Conservation (phyloP, 768 basidiomycete genomes). For the Mycena latifolia region DNA sequence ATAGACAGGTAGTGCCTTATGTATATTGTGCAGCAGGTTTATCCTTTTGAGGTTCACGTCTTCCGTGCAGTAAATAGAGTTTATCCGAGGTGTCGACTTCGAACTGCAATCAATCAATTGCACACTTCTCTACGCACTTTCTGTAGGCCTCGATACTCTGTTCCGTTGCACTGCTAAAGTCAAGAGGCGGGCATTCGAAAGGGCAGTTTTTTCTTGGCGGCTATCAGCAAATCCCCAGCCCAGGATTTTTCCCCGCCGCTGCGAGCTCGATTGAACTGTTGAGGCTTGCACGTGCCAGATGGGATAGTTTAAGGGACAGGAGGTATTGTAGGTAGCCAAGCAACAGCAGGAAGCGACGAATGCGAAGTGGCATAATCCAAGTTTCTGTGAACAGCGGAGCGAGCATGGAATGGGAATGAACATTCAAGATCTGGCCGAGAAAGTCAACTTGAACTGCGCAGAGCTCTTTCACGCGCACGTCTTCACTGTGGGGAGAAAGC, state of each 20-base stretch:
- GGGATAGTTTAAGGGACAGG: not conserved
- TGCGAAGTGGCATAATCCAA: no score
- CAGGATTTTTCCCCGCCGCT: not conserved
- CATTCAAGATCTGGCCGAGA: no score
- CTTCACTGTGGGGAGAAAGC: no score
- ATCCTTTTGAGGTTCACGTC: conserved; percentile 1
- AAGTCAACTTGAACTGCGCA: no score
- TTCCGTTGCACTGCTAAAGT: not conserved
- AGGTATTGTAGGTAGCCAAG: not conserved
- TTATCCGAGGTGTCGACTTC: not conserved
- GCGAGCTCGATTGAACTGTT: not conserved
- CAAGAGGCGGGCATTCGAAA: not conserved
- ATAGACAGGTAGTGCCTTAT: conserved; percentile 9
- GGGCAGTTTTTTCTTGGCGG: not conserved
- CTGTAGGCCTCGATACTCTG: not conserved
- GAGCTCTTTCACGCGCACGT: no score
- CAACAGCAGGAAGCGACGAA: not conserved
- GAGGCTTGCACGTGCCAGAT: not conserved
- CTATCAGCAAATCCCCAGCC: not conserved
- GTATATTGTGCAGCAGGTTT: not conserved
- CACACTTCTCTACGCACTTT: not conserved
- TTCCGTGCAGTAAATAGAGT: not conserved
- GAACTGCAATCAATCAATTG: not conserved
- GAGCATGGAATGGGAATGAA: no score
- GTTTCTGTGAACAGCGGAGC: no score